Base-by-base conservation (phyloP, 225 moss, liverwort and hornwort genomes). In the Ulota crispa region DNA sequence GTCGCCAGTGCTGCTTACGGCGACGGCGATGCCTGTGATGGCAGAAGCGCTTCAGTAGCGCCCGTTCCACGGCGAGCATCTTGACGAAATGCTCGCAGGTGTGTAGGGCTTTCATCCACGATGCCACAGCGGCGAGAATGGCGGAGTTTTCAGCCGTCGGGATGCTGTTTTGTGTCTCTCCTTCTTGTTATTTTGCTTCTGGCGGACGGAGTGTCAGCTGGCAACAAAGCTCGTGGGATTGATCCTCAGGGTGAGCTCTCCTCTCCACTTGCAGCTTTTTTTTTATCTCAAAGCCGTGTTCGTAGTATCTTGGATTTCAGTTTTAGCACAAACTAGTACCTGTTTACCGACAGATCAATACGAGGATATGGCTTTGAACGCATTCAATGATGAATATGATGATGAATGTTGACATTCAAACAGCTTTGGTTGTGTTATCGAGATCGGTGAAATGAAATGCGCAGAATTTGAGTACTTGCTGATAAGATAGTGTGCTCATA, bases 181-280 rank as follows among this genome's bases (percentile, higher is more conserved):
- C 9, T 81, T 24, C 9, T 81, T 24, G 13, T 59, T 50, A 2
- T 83, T 41, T 24, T 72, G 37, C 28, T 24, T 55, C 43, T 63
- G 39, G 65, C 6, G 68, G 54, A 71, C 65, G 70, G 50, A 36
- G 86, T 71, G 57, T 81, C 78, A 21, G 83, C 85, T 77, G 89
- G 89, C 74, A 85, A 77, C 81, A 89, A 89, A 82, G 80, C 73
- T 24, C 87, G 87, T 13, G 87, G 89, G 8, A 87, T 89, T 45
- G 77, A 77, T 66, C 89, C 85, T 47, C 72, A 65, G 15, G 89
- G 89, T 79, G 18, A 64, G 34, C 50, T 72, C 78, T 59, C 21
- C 50, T 72, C 78, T 59, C 21, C 8, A n/a, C 54, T 67, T 73
- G 30, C 4, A 67, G n/a, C 9, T 45, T 71, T 31, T 24, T 23